Percentiles rank a stretch among this genome's conserved stretches.
Conservation (phyloP, 257 asterid species). For the Ligustrum vulgare region DNA sequence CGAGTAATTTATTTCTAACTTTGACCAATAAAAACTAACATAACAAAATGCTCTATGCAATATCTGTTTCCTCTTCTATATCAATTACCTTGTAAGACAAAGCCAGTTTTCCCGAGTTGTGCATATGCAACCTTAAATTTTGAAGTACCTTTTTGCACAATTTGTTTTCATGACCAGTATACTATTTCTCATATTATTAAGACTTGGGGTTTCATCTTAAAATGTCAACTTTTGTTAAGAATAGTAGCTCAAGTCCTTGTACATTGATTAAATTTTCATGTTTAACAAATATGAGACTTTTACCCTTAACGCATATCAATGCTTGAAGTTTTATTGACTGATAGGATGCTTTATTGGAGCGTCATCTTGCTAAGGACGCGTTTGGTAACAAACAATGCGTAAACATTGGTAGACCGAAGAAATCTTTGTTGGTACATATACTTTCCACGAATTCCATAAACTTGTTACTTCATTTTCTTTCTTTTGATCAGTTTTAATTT, state of each 20-base stretch:
- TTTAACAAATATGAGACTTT: not conserved
- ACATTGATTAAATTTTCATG: not conserved
- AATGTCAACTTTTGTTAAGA: no score
- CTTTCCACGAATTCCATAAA: not conserved
- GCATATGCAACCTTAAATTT: not conserved
- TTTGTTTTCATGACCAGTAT: not conserved
- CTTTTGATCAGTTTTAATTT: no score
- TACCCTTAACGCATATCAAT: not conserved
- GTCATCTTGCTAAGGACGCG: constrained; percentile 58
- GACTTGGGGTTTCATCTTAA: not conserved
- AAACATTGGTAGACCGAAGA: constrained; percentile 58
- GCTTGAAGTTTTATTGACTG: not conserved
- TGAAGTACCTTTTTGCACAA: not conserved
- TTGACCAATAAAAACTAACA: not conserved
- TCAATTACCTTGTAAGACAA: not conserved
- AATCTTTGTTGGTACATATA: constrained; percentile 59
- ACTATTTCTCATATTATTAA: not conserved
- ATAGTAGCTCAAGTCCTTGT: not conserved
- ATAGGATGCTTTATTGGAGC: constrained; percentile 74
- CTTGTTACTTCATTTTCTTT: not conserved
- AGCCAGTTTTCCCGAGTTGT: not conserved
- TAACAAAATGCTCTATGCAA: not conserved
- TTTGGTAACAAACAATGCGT: constrained; percentile 50
- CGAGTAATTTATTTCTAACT: no score
- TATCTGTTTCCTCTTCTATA: not conserved